Evolutionary conservation across 1,284 basidiomycete genomes (phyloP), one percentile per base, ranked within the genome.

Genomic region (Testicularia cyperi): DNA sequence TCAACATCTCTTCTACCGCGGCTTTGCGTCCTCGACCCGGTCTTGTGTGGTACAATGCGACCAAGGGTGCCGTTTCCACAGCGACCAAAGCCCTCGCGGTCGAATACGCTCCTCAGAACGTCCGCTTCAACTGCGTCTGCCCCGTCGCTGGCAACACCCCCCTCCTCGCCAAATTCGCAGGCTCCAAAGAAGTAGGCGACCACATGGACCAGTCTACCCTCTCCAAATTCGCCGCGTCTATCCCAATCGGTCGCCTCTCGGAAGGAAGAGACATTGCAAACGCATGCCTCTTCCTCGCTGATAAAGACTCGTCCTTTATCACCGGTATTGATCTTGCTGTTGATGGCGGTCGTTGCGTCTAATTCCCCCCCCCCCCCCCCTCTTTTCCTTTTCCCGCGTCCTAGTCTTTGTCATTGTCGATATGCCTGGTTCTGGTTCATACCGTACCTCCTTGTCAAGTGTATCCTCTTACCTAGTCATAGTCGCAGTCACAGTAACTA

Each of bases 101-200:
- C 23, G 62, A 65, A 29, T 62, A 60, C 18, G 62, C 62, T 2
- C 23, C 38, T 1, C 27, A 46, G 6, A 45, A 53, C 12, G 20
- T 65, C 30, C 27, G 62, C 2, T 65, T 65, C 44, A 65, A 65
- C 15, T 44, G 43, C 8, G 46, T 65, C 5, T 35, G 32, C 19
- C 62, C 62, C 2, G 62, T 65, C 0, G 62, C 62, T n/a, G 62
- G 62, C 1, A 60, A 60, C 26, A 65, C 62, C 3, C 62, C 62
- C n/a, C 26, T 65, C 2, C 28, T 60, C 14, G 36, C 33, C 28
- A 51, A 54, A 20, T 65, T 65, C 18, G 57, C 57, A 6, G 62
- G 62, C 0, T 19, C 26, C 10, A 21, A 21, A 24, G 43, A 62
- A 21, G 39, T 46, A 14, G 56, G 56, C 18, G 62, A 56, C 26